Conservation (phyloP, 2,329 filamentous ascomycete species). For the Blastomyces gilchristii region DNA sequence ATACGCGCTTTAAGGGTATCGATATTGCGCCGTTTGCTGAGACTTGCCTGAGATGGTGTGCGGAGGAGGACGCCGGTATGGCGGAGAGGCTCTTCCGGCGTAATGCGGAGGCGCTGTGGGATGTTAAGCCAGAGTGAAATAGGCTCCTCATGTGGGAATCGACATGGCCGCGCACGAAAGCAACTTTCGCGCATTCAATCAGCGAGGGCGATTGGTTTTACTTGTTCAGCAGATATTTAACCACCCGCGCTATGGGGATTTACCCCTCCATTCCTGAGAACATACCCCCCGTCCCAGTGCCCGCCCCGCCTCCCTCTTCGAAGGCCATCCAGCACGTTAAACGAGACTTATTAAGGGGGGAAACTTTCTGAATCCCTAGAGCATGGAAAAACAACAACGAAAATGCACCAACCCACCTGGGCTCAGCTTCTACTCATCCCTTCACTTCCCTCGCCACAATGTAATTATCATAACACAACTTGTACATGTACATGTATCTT, state of each 20-base stretch:
- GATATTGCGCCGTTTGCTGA: conserved; percentile 48
- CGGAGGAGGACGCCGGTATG: conserved; percentile 32
- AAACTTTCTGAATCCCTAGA: not conserved
- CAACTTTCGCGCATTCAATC: too few species aligned
- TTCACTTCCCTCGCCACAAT: too few species aligned
- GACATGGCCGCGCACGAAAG: not conserved
- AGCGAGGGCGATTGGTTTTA: not conserved
- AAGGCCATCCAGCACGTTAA: not conserved
- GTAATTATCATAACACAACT: too few species aligned
- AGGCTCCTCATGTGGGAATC: not conserved
- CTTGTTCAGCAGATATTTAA: not conserved
- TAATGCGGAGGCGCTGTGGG: conserved; percentile 47
- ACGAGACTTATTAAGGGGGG: not conserved
- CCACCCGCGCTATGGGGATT: not conserved
- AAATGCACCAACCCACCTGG: too few species aligned
- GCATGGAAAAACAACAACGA: too few species aligned
- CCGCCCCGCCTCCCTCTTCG: not conserved
- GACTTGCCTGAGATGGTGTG: conserved; percentile 45
- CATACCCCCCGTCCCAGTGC: too few species aligned
- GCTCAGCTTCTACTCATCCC: too few species aligned
- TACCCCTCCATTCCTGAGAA: not conserved
- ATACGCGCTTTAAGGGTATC: conserved; percentile 50
- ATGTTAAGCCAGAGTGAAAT: conserved; percentile 12
- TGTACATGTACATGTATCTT: too few species aligned
- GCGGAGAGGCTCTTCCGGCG: conserved; percentile 43